A percentile compares a stretch with the other conserved stretches of the same genome.
Evolutionary conservation across 331 rosid species (phyloP).

Genomic region (Telfairia occidentalis): DNA sequence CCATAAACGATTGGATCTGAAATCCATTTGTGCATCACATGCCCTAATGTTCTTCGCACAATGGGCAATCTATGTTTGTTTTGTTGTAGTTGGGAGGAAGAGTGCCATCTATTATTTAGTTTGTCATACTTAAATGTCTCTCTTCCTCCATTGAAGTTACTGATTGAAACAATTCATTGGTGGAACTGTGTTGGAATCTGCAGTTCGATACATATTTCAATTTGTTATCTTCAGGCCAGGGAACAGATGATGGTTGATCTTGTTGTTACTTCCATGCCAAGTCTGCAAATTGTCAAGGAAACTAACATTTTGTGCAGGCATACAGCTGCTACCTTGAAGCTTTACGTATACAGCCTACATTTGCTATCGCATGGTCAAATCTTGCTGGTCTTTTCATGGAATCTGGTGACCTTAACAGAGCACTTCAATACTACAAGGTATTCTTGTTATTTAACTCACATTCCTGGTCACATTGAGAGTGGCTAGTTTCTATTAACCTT

Average conservation of each 20-base stretch:
- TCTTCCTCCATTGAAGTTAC: constrained; percentile 48
- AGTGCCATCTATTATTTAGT: constrained; percentile 37
- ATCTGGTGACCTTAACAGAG: constrained; percentile 93
- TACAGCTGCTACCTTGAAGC: constrained; percentile 99
- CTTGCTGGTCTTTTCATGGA: constrained; percentile 99
- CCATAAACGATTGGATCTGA: background rate
- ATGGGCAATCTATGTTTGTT: background rate
- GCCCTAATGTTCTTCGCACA: background rate
- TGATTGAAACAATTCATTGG: constrained; percentile 68
- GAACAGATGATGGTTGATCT: constrained; percentile 87
- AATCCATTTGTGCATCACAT: background rate
- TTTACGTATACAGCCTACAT: constrained; percentile 82
- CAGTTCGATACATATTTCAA: constrained; percentile 70
- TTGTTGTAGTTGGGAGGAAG: constrained; percentile 31
- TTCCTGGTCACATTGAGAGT: background rate
- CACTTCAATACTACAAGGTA: constrained; percentile 91
- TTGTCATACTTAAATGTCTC: constrained; percentile 29
- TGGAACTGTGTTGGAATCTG: constrained; percentile 73
- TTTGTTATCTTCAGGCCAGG: constrained; percentile 78
- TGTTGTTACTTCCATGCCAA: constrained; percentile 73
- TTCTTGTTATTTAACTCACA: constrained; percentile 9
- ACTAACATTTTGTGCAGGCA: constrained; percentile 96
- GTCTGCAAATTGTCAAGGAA: constrained; percentile 84
- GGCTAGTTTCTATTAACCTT: background rate
- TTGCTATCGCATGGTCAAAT: constrained; percentile 99